phyloP scores from a whole-genome alignment of 179 eudicot genomes.

The Sideroxylon spinosum region DNA sequence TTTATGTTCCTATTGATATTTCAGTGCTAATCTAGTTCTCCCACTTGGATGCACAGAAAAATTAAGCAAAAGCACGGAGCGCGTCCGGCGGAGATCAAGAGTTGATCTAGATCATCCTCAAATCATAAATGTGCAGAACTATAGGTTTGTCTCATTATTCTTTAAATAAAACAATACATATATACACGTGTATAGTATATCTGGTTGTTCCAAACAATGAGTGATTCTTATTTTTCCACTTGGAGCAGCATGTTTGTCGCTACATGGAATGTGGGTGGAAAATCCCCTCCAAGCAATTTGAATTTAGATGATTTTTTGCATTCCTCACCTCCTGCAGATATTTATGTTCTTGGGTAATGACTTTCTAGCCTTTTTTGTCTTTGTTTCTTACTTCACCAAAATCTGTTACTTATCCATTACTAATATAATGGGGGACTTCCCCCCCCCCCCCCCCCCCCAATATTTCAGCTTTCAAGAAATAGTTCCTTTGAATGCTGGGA shows the following conservation, averaged over 20 bases:
- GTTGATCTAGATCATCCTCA: constrained; percentile 85
- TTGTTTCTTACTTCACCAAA: not conserved
- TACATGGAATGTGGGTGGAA: constrained; percentile 97
- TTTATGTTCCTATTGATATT: not conserved
- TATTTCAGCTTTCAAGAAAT: constrained; percentile 79
- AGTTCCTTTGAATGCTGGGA: constrained; percentile 90
- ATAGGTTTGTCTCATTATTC: constrained; percentile 47
- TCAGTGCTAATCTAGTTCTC: not conserved
- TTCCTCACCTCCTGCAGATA: constrained; percentile 88
- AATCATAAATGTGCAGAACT: constrained; percentile 78
- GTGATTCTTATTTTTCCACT: constrained; percentile 15
- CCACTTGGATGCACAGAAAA: constrained; percentile 40
- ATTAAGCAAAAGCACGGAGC: constrained; percentile 40
- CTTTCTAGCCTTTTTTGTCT: constrained; percentile 4
- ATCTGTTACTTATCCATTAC: not conserved
- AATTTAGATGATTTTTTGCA: constrained; percentile 89
- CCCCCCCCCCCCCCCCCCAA: not conserved
- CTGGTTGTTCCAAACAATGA: constrained; percentile 12
- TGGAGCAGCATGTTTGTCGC: constrained; percentile 67
- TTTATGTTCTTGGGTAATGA: constrained; percentile 92
- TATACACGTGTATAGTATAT: not conserved
- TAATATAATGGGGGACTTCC: not conserved
- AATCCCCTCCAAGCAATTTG: constrained; percentile 70
- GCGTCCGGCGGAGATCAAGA: constrained; percentile 39
- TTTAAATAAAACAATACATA: not conserved